Conservation (phyloP, 2,329 filamentous ascomycete species). For the Diaporthe longicolla region DNA sequence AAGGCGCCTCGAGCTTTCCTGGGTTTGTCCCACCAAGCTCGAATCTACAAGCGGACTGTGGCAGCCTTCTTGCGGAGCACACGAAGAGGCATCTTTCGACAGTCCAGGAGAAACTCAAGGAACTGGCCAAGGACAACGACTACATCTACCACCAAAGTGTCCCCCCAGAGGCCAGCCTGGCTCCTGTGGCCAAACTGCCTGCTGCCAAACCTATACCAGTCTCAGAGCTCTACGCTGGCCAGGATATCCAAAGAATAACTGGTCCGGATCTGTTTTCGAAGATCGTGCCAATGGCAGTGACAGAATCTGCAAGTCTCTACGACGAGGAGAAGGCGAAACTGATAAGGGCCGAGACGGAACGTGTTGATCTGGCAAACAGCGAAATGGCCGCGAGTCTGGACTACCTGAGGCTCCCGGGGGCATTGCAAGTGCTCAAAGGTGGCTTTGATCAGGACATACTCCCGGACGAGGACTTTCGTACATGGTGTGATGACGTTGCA, state of each 20-base stretch:
- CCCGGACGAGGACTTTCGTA: conserved; percentile 91
- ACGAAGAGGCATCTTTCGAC: conserved; percentile 85
- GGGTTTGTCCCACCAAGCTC: conserved; percentile 82
- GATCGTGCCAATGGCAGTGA: conserved; percentile 95
- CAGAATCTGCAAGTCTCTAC: conserved; percentile 95
- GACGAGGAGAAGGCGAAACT: conserved; percentile 99
- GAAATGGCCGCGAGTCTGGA: conserved; percentile 97
- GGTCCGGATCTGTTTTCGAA: conserved; percentile 97
- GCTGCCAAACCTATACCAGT: conserved; percentile 98
- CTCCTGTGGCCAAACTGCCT: conserved; percentile 88
- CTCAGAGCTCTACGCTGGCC: conserved; percentile 94
- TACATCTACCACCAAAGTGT: conserved; percentile 98
- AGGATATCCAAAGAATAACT: conserved; percentile 97
- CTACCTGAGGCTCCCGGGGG: conserved; percentile 90
- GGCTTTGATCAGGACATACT: conserved; percentile 90
- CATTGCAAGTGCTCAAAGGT: conserved; percentile 91
- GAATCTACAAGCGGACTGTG: conserved; percentile 87
- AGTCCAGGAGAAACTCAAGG: conserved; percentile 84
- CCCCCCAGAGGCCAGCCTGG: conserved; percentile 85
- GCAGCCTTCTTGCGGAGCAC: conserved; percentile 80
- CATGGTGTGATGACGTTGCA: conserved; percentile 94
- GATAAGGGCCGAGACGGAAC: conserved; percentile 91
- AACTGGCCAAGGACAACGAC: conserved; percentile 92
- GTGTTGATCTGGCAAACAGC: conserved; percentile 91
- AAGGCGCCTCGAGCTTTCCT: conserved; percentile 84